Conservation (phyloP, 192 early-diverging fungal genomes). For the Coemansia biformis region DNA sequence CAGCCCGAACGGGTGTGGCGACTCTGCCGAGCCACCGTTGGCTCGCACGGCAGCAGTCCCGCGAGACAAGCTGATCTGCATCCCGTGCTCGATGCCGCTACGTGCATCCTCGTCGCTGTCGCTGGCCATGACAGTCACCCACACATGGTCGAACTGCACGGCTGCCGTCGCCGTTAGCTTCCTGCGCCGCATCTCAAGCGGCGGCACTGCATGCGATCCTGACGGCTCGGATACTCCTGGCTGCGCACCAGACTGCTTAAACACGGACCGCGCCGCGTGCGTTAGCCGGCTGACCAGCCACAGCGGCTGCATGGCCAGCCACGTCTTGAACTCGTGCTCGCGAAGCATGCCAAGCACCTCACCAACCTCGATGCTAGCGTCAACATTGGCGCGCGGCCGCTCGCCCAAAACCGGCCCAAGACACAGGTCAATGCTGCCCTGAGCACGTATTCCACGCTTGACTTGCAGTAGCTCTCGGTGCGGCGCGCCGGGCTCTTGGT, state of each 20-base stretch:
- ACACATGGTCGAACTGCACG: constrained; percentile 28
- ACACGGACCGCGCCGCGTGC: too few relatives aligned
- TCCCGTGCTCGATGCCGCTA: constrained; percentile 45
- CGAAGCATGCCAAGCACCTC: constrained; percentile 27
- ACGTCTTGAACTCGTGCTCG: constrained; percentile 40
- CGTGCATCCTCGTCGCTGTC: constrained; percentile 49
- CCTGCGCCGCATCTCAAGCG: constrained; percentile 27
- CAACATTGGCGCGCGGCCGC: constrained; percentile 20
- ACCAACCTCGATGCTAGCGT: constrained; percentile 18
- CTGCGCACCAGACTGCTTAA: too few relatives aligned
- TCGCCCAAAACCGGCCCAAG: constrained; percentile 1
- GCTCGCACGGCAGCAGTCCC: constrained; percentile 23
- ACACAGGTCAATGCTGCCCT: constrained; percentile 15
- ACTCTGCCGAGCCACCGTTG: constrained; percentile 43
- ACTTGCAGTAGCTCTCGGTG: constrained; percentile 10
- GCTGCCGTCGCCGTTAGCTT: constrained; percentile 21
- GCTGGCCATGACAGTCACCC: constrained; percentile 32
- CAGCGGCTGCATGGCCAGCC: constrained; percentile 50
- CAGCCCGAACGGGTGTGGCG: constrained; percentile 42
- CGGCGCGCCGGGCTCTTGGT: neutral
- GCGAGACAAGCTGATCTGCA: constrained; percentile 19
- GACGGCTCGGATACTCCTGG: too few relatives aligned
- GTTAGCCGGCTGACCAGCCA: constrained; percentile 34
- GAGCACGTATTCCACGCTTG: constrained; percentile 28
- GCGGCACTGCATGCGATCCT: constrained; percentile 3